Evolutionary conservation across 2,329 filamentous ascomycete species (phyloP).

Genomic region (Colletotrichum lindemuthianum): DNA sequence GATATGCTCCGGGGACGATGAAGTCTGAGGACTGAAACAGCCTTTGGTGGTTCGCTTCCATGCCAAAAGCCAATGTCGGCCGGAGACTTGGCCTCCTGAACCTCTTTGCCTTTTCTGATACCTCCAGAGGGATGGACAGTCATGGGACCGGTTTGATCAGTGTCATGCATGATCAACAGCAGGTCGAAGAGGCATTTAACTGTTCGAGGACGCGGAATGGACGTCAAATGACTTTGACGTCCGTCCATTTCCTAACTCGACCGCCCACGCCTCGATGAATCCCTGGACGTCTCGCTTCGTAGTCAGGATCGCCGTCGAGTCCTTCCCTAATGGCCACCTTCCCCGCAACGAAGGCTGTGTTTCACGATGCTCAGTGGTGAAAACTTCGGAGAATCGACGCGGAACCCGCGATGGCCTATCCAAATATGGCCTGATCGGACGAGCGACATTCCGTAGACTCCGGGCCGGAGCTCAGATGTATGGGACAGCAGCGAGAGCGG

Average conservation of each 20-base stretch:
- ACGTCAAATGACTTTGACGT: conserved; percentile 27
- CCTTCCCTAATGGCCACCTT: conserved; percentile 33
- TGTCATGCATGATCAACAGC: conserved; percentile 12
- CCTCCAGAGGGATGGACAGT: conserved; percentile 14
- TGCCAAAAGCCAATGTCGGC: neutral
- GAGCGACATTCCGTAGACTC: conserved; percentile 21
- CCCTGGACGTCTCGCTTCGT: neutral
- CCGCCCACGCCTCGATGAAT: neutral
- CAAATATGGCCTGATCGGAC: conserved; percentile 10
- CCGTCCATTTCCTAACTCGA: conserved; percentile 30
- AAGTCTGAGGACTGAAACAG: no score
- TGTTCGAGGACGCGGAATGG: neutral
- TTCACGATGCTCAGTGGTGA: conserved; percentile 33
- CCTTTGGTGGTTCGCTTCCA: no score
- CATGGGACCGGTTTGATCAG: conserved; percentile 18
- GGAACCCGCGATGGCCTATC: conserved; percentile 14
- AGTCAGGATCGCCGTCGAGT: conserved; percentile 17
- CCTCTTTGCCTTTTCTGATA: conserved; percentile 4
- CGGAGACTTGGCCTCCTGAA: conserved; percentile 9
- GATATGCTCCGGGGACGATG: no score
- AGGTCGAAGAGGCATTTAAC: neutral
- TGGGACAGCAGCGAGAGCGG: neutral
- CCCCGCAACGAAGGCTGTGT: conserved; percentile 21
- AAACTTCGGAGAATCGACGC: conserved; percentile 1
- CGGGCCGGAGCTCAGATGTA: conserved; percentile 8